Evolutionary conservation across 208 protist genomes (phyloP).

Genomic region (Endotrypanum monterogeii): DNA sequence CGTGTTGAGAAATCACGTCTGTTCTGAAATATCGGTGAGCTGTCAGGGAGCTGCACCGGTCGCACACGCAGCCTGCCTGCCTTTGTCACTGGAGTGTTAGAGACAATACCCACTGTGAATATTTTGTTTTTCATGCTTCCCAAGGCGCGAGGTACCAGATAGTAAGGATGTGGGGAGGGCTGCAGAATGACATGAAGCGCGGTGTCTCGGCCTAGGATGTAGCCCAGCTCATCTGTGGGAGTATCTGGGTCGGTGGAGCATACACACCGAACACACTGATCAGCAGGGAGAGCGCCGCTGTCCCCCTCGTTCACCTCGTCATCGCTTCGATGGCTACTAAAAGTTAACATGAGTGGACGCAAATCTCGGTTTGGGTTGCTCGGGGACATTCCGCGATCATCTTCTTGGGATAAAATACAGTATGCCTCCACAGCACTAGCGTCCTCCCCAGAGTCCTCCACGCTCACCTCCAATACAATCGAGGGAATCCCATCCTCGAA

Average conservation of each 20-base stretch:
- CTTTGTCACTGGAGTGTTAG: slow-evolving; percentile 21
- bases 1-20: slow-evolving; percentile 12
- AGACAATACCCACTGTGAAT: slow-evolving; percentile 49
- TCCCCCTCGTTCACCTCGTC: slow-evolving; percentile 27
- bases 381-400: slow-evolving; percentile 49
- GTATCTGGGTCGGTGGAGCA: slow-evolving; percentile 42
- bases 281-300: slow-evolving; percentile 26
- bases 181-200: slow-evolving; percentile 44
- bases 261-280: slow-evolving; percentile 23
- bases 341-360: slow-evolving; percentile 46
- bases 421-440: slow-evolving; percentile 33
- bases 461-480: slow-evolving; percentile 47
- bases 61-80: slow-evolving; percentile 35
- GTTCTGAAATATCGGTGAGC: slow-evolving; percentile 38
- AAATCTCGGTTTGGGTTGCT: slow-evolving; percentile 32
- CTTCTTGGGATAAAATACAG: slow-evolving; percentile 59
- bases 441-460: slow-evolving; percentile 6
- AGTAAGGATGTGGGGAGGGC: slow-evolving; percentile 44
- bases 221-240: slow-evolving; percentile 41
- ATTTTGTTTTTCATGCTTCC: slow-evolving; percentile 27
- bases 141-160: slow-evolving; percentile 50
- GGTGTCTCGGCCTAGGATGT: slow-evolving; percentile 49
- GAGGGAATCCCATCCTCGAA: slow-evolving; percentile 48
- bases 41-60: slow-evolving; percentile 27
- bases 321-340: slow-evolving; percentile 10